A percentile compares a stretch with the other conserved stretches of the same genome.
phyloP scores from a whole-genome alignment of 352 stramenopile species.

The Thalassiosira mediterranea region DNA sequence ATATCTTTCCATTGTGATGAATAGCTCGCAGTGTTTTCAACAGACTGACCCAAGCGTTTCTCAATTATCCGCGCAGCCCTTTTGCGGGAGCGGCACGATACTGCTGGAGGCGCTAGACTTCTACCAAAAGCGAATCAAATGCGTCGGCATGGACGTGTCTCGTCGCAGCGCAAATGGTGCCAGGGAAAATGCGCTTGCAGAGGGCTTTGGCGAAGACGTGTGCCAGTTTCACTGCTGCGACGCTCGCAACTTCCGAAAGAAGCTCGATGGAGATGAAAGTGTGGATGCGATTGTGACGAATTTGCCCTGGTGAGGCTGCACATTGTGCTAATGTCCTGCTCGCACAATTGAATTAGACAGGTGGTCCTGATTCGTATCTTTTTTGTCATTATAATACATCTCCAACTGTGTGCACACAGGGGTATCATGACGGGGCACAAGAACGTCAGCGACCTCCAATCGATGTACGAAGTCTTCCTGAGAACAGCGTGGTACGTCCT shows the following conservation, averaged over 20 bases:
- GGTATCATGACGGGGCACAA: constrained; percentile 71
- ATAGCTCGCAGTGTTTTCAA: neutral
- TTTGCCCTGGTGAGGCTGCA: constrained; percentile 55
- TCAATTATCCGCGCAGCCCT: constrained; percentile 27
- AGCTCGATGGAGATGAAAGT: constrained; percentile 62
- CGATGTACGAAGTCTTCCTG: constrained; percentile 76
- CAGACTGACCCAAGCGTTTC: neutral
- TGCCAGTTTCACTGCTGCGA: constrained; percentile 67
- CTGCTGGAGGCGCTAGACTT: constrained; percentile 66
- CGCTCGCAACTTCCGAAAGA: constrained; percentile 57
- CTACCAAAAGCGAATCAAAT: constrained; percentile 52
- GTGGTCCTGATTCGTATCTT: too few species aligned
- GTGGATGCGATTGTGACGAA: constrained; percentile 69
- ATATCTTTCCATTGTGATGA: neutral
- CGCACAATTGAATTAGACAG: too few species aligned
- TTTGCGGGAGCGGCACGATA: constrained; percentile 65
- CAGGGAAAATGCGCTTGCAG: constrained; percentile 60
- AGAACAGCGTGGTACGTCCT: constrained; percentile 73
- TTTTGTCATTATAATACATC: too few species aligned
- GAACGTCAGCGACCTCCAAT: constrained; percentile 67
- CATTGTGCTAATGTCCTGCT: too few species aligned
- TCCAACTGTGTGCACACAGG: too few species aligned
- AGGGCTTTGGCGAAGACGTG: constrained; percentile 49
- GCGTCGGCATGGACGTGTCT: constrained; percentile 73
- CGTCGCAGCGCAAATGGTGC: constrained; percentile 56